Conservation (phyloP, 345 rosid species). For the Chamaenerion angustifolium region DNA sequence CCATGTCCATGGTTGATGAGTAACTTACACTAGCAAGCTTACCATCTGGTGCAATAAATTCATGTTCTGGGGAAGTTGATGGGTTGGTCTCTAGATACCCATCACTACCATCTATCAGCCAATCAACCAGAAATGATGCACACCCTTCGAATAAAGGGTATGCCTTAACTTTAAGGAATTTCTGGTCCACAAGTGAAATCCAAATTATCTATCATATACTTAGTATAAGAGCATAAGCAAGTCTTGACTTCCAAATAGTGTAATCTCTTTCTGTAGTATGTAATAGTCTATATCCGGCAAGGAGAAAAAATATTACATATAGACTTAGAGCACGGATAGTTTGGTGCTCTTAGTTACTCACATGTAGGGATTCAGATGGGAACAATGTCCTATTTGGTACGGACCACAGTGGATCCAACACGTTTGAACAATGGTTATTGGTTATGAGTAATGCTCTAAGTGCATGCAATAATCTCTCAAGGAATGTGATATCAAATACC, state of each 20-base stretch:
- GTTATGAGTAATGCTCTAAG: too few relatives aligned
- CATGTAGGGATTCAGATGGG: too few relatives aligned
- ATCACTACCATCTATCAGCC: constrained; percentile 72
- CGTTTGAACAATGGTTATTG: too few relatives aligned
- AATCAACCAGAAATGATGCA: constrained; percentile 56
- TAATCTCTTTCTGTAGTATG: background rate
- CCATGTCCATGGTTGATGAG: constrained; percentile 94
- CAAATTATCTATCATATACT: background rate
- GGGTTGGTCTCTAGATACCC: constrained; percentile 84
- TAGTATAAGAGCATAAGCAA: background rate
- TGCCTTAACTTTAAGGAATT: constrained; percentile 58
- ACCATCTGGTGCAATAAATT: constrained; percentile 68
- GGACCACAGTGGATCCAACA: too few relatives aligned
- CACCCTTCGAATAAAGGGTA: constrained; percentile 89
- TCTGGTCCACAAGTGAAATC: constrained; percentile 27
- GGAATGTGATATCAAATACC: constrained; percentile 21
- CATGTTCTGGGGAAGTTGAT: constrained; percentile 93
- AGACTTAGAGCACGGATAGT: too few relatives aligned
- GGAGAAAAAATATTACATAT: background rate
- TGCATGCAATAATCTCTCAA: constrained; percentile 3
- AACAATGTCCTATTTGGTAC: too few relatives aligned
- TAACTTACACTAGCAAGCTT: constrained; percentile 76
- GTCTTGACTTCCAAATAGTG: background rate
- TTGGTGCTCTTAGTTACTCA: too few relatives aligned
- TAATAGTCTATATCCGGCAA: background rate